phyloP scores from a whole-genome alignment of 768 basidiomycete genomes.

The Suillus plorans region DNA sequence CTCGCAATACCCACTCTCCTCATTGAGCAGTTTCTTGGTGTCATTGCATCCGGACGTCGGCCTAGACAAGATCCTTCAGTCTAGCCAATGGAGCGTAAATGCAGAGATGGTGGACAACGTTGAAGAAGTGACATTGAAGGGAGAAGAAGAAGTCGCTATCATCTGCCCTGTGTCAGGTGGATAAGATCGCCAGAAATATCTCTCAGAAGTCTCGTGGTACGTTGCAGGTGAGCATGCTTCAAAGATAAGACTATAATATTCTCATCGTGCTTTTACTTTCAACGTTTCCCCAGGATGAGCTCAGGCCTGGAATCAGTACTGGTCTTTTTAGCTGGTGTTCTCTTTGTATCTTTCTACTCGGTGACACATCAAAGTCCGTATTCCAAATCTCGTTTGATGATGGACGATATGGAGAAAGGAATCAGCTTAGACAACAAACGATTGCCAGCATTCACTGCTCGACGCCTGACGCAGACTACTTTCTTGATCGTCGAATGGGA shows the following conservation, averaged over 20 bases:
- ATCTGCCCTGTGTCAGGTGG: slow-evolving; percentile 86
- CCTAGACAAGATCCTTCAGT: slow-evolving; percentile 53
- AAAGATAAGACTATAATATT: background rate
- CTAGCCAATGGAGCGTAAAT: slow-evolving; percentile 77
- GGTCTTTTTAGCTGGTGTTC: slow-evolving; percentile 4
- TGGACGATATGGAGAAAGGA: slow-evolving; percentile 16
- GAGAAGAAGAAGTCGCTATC: slow-evolving; percentile 77
- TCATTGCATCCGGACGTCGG: slow-evolving; percentile 51
- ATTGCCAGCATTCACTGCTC: slow-evolving; percentile 35
- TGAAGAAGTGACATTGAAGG: slow-evolving; percentile 45
- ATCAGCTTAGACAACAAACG: background rate
- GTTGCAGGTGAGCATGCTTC: background rate
- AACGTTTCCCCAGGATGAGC: background rate
- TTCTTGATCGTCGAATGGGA: slow-evolving; percentile 52
- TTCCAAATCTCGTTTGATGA: background rate
- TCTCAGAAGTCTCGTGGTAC: background rate
- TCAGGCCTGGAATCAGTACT: background rate
- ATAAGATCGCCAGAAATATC: slow-evolving; percentile 28
- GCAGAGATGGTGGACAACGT: slow-evolving; percentile 75
- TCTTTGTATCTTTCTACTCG: slow-evolving; percentile 10
- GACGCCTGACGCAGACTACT: slow-evolving; percentile 32
- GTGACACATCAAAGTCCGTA: background rate
- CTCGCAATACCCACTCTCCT: slow-evolving; percentile 46
- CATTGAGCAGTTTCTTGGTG: slow-evolving; percentile 50
- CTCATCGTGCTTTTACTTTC: slow-evolving; percentile 10